Percentiles rank a stretch among this genome's conserved stretches.
Conservation (phyloP, 1,284 basidiomycete genomes). For the Cryptococcus jaspeensis region DNA sequence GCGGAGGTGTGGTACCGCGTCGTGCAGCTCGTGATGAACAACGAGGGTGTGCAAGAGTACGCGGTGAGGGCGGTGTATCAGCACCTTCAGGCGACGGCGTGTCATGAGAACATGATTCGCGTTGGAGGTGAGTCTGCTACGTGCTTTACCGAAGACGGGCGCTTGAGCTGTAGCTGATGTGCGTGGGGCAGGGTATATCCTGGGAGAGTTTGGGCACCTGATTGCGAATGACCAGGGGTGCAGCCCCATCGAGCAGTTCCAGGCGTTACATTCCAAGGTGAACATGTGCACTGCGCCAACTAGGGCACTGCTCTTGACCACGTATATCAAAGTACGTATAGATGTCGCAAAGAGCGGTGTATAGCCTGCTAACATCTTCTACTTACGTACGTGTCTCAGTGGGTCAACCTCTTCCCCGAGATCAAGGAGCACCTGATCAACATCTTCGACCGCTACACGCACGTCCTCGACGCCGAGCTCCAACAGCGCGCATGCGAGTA, state of each 20-base stretch:
- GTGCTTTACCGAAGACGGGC: background rate
- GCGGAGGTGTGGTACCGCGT: slow-evolving; percentile 99
- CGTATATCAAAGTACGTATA: slow-evolving; percentile 81
- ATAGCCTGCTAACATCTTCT: background rate
- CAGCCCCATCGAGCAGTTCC: slow-evolving; percentile 93
- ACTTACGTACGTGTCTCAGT: slow-evolving; percentile 18
- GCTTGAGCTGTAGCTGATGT: background rate
- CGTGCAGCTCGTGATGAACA: slow-evolving; percentile 97
- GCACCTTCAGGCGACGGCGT: slow-evolving; percentile 80
- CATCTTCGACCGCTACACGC: slow-evolving; percentile 96
- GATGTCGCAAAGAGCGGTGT: background rate
- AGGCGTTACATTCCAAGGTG: slow-evolving; percentile 89
- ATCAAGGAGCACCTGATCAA: slow-evolving; percentile 91
- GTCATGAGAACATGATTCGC: slow-evolving; percentile 96
- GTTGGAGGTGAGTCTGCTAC: slow-evolving; percentile 67
- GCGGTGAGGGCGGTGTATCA: slow-evolving; percentile 92
- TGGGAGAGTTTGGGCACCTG: slow-evolving; percentile 96
- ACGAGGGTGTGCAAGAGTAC: slow-evolving; percentile 93
- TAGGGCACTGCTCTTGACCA: slow-evolving; percentile 86
- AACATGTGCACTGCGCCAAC: slow-evolving; percentile 92
- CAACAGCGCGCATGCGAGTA: slow-evolving; percentile 99
- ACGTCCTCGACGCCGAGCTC: slow-evolving; percentile 95
- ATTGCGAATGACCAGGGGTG: slow-evolving; percentile 93
- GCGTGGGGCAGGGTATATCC: slow-evolving; percentile 70
- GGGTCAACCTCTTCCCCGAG: slow-evolving; percentile 96